phyloP scores from a whole-genome alignment of 768 basidiomycete species.

The Psilocybe cubensis region DNA sequence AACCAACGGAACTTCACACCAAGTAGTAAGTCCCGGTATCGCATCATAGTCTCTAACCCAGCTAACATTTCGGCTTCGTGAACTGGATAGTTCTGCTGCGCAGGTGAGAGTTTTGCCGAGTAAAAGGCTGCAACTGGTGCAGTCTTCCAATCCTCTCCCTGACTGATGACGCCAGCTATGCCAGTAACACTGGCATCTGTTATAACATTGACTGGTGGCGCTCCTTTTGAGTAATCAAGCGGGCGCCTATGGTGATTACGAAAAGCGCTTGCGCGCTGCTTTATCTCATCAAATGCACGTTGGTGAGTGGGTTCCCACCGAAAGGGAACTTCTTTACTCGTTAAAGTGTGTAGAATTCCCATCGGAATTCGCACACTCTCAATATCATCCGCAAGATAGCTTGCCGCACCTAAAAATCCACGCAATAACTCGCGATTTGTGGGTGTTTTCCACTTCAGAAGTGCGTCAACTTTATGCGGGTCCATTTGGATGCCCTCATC shows the following conservation, averaged over 20 bases:
- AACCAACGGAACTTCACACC: slow-evolving; percentile 32
- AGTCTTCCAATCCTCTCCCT: slow-evolving; percentile 22
- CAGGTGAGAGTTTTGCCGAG: slow-evolving; percentile 35
- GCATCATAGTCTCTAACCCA: slow-evolving; percentile 36
- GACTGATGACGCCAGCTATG: slow-evolving; percentile 26
- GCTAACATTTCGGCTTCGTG: slow-evolving; percentile 42
- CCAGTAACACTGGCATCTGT: slow-evolving; percentile 32
- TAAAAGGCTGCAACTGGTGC: slow-evolving; percentile 32
- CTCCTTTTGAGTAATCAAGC: slow-evolving; percentile 15
- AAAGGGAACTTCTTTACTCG: slow-evolving; percentile 24
- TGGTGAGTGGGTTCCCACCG: slow-evolving; percentile 27
- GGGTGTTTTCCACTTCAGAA: slow-evolving; percentile 33
- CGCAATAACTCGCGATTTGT: slow-evolving; percentile 31
- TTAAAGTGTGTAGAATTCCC: slow-evolving; percentile 28
- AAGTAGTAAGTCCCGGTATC: slow-evolving; percentile 28
- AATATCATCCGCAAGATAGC: slow-evolving; percentile 32
- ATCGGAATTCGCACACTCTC: slow-evolving; percentile 47
- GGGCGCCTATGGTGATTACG: slow-evolving; percentile 23
- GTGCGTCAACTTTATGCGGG: slow-evolving; percentile 39
- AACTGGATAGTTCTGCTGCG: slow-evolving; percentile 41
- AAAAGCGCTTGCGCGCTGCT: slow-evolving; percentile 16
- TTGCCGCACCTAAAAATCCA: slow-evolving; percentile 29
- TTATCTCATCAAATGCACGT: slow-evolving; percentile 35
- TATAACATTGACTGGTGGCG: slow-evolving; percentile 25
- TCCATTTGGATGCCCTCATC: slow-evolving; percentile 42